Percentiles rank a stretch among this genome's conserved stretches.
Conservation (phyloP, 1,284 basidiomycete species). For the Irpex lacteus region DNA sequence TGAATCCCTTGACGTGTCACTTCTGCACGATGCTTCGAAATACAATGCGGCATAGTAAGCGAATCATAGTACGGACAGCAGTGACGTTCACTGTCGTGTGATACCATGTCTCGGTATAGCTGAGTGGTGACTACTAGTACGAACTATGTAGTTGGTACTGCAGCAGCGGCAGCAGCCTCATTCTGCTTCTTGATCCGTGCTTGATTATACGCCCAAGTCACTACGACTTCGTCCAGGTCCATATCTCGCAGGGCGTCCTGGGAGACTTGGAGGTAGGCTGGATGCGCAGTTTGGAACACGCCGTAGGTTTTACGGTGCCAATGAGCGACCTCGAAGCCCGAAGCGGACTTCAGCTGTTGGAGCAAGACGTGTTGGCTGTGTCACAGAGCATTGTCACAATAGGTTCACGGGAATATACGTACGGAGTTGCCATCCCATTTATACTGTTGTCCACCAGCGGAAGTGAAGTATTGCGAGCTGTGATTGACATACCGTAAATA, state of each 20-base stretch:
- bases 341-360: neutral
- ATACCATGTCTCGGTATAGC: too few species aligned
- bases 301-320: neutral
- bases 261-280: neutral
- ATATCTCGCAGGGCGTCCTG: neutral
- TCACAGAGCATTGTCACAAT: too few species aligned
- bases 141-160: neutral
- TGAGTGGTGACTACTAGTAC: neutral
- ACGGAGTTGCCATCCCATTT: too few species aligned
- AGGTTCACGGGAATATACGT: too few species aligned
- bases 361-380: neutral
- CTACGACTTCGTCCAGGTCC: neutral
- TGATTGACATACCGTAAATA: too few species aligned
- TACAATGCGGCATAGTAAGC: too few species aligned
- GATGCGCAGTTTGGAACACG: neutral
- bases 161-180: neutral
- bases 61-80: too few species aligned
- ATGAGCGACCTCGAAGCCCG: neutral
- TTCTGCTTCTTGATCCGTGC: neutral
- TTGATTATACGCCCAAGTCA: neutral
- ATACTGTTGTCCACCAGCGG: too few species aligned
- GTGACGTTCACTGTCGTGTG: too few species aligned
- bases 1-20: too few species aligned
- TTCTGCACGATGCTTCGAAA: too few species aligned
- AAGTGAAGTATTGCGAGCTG: too few species aligned